These are phyloP conservation scores for Paratinospora sagittata DNA, from an alignment of 164 flowering plant genomes.

Conservation along the genomic window DNA sequence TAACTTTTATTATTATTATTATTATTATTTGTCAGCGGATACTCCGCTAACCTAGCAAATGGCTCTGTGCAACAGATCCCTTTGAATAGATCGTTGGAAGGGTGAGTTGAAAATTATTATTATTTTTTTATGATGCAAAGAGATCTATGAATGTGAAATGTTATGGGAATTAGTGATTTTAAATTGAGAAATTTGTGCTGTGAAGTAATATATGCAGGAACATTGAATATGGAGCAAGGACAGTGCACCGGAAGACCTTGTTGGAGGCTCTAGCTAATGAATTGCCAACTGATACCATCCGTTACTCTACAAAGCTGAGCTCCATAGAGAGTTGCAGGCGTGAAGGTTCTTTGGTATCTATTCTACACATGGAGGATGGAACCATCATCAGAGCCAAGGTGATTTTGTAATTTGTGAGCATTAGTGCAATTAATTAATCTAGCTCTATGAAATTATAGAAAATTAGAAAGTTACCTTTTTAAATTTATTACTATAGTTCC, in stretches of 20 bases:
- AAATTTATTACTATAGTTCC: no score
- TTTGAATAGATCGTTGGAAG: not conserved
- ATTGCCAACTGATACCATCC: constrained; percentile 23
- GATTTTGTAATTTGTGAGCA: not conserved
- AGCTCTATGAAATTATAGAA: no score
- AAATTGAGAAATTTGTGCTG: no score
- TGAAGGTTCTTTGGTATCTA: constrained; percentile 6
- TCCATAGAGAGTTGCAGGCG: constrained; percentile 17
- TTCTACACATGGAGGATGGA: constrained; percentile 28
- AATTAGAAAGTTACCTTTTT: not conserved
- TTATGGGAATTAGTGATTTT: not conserved
- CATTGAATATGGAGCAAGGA: constrained; percentile 1
- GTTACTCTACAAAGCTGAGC: constrained; percentile 29
- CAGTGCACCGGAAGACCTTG: constrained; percentile 24
- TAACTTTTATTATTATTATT: not conserved
- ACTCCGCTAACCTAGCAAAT: not conserved
- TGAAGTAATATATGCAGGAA: not conserved
- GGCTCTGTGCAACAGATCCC: not conserved
- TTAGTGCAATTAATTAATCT: no score
- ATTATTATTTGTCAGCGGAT: not conserved
- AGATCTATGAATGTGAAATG: not conserved
- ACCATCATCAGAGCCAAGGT: constrained; percentile 17
- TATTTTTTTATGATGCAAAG: no score
- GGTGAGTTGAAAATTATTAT: not conserved
- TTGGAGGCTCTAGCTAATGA: constrained; percentile 31